Evolutionary conservation across 177 flowering plant species (phyloP).

Genomic region (Tripterygium wilfordii): DNA sequence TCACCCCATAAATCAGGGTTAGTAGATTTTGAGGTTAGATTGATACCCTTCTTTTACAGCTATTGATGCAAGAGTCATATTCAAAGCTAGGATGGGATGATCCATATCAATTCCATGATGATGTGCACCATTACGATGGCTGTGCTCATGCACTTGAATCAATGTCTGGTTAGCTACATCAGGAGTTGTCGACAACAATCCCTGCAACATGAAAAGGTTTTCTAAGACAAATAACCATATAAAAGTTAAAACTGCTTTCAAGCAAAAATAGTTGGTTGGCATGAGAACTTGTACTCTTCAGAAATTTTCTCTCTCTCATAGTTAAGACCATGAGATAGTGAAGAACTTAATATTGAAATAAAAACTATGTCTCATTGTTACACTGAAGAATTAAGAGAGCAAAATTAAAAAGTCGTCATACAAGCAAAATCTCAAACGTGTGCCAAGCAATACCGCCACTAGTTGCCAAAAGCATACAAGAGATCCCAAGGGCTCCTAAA

Average conservation of each 20-base stretch:
- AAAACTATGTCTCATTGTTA: too few relatives aligned
- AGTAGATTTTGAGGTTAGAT: background rate
- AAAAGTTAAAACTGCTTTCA: too few relatives aligned
- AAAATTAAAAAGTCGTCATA: slow-evolving; percentile 18
- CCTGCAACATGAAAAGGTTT: too few relatives aligned
- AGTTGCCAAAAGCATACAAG: slow-evolving; percentile 85
- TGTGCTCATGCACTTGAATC: slow-evolving; percentile 35
- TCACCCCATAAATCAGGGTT: background rate
- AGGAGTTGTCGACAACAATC: slow-evolving; percentile 48
- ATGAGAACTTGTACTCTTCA: background rate
- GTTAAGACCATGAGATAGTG: too few relatives aligned
- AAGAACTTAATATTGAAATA: too few relatives aligned
- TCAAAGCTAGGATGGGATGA: slow-evolving; percentile 84
- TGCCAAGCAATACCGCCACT: slow-evolving; percentile 97
- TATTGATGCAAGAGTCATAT: slow-evolving; percentile 67
- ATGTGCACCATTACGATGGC: slow-evolving; percentile 54
- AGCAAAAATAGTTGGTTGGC: too few relatives aligned
- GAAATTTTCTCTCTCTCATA: too few relatives aligned
- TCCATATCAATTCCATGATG: slow-evolving; percentile 88
- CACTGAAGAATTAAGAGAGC: background rate
- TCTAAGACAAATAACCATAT: too few relatives aligned
- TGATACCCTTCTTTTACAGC: slow-evolving; percentile 77
- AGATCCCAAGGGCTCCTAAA: slow-evolving; percentile 93
- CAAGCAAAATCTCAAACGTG: slow-evolving; percentile 70
- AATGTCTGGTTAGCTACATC: slow-evolving; percentile 46